A percentile compares a stretch with the other conserved stretches of the same genome.
These are phyloP conservation scores for Jacaranda copaia DNA, from an alignment of 257 asterid genomes.

Conservation along the genomic window DNA sequence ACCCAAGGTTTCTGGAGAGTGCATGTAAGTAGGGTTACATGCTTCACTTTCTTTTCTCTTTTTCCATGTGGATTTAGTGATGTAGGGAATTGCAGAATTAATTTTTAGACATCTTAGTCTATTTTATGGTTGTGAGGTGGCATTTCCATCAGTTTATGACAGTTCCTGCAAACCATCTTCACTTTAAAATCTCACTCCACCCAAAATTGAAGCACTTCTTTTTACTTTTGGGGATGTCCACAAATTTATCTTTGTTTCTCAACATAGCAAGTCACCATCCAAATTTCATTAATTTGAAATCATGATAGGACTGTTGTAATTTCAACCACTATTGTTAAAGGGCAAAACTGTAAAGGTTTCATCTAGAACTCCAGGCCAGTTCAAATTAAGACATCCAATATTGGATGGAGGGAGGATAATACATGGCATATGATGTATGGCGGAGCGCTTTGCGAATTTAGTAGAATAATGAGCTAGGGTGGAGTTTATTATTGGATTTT, in stretches of 20 bases:
- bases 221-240: neutral
- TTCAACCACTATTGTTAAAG: neutral
- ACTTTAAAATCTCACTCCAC: neutral
- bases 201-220: neutral
- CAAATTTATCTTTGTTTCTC: neutral
- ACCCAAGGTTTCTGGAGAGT: conserved; percentile 11
- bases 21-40: neutral
- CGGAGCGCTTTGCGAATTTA: conserved; percentile 5
- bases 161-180: neutral
- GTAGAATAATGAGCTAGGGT: conserved; percentile 18
- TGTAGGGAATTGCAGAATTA: neutral
- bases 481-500: neutral
- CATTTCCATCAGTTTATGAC: neutral
- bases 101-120: neutral
- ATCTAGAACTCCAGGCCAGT: neutral
- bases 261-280: neutral
- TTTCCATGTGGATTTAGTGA: neutral
- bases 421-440: neutral
- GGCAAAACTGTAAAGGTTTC: neutral
- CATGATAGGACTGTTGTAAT: neutral
- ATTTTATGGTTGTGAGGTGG: neutral
- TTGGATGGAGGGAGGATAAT: conserved; percentile 13
- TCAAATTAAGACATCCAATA: conserved; percentile 6
- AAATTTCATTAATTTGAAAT: neutral
- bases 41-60: conserved; percentile 7